These are phyloP conservation scores for Magnusiomyces tetraspermus DNA, from an alignment of 1,139 yeast genomes.

Conservation along the genomic window DNA sequence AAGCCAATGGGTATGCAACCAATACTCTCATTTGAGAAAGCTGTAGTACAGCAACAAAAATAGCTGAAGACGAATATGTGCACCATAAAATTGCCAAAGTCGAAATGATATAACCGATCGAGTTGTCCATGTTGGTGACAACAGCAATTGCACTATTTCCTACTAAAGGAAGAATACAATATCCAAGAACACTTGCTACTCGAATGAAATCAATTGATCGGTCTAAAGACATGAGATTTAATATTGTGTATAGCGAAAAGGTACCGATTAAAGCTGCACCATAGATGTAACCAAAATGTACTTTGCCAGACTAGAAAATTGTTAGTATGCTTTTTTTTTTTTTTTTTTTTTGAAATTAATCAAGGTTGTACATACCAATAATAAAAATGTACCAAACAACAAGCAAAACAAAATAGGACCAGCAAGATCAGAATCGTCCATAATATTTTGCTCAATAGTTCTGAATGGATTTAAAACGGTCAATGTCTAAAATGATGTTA, in stretches of 20 bases:
- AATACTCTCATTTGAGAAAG: constrained; percentile 79
- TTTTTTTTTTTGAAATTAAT: not conserved
- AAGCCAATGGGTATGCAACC: constrained; percentile 86
- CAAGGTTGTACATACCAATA: constrained; percentile 33
- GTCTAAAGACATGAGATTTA: constrained; percentile 69
- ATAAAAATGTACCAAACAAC: constrained; percentile 73
- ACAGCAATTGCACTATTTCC: constrained; percentile 69
- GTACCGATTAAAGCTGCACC: constrained; percentile 95
- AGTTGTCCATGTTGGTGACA: constrained; percentile 57
- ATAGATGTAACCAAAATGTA: constrained; percentile 92
- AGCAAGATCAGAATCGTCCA: constrained; percentile 87
- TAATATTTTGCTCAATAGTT: constrained; percentile 57
- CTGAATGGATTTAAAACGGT: constrained; percentile 78
- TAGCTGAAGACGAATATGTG: constrained; percentile 88
- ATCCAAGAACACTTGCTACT: constrained; percentile 88
- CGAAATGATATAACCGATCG: constrained; percentile 63
- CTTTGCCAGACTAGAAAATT: constrained; percentile 55
- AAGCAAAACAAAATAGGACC: constrained; percentile 91
- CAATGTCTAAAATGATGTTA: constrained; percentile 40
- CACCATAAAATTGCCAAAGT: constrained; percentile 81
- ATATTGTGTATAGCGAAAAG: constrained; percentile 67
- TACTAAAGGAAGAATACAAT: constrained; percentile 85
- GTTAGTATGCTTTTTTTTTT: not conserved
- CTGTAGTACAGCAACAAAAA: constrained; percentile 77
- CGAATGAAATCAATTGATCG: constrained; percentile 53